A percentile compares a stretch with the other conserved stretches of the same genome.
Conservation (phyloP, 2,329 filamentous ascomycete species). For the Alternaria incomplexa region DNA sequence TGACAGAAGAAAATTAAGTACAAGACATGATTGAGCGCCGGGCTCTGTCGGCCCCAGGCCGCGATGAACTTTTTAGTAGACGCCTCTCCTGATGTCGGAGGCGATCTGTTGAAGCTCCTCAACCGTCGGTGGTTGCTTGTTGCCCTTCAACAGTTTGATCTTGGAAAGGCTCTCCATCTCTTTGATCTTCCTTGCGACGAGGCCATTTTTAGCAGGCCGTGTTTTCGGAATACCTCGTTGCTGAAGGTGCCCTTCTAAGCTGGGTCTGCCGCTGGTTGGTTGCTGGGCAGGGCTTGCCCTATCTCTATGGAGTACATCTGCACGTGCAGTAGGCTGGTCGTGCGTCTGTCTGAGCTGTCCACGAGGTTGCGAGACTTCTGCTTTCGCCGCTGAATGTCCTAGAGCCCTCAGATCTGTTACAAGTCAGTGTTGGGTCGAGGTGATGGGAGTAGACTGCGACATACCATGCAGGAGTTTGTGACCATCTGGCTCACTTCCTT, state of each 20-base stretch:
- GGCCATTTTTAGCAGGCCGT: neutral
- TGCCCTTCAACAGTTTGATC: neutral
- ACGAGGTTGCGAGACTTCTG: neutral
- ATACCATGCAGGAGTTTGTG: conserved; percentile 27
- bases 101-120: conserved; percentile 32
- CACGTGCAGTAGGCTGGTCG: neutral
- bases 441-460: neutral
- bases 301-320: neutral
- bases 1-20: neutral
- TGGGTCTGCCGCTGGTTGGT: neutral
- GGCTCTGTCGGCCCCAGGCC: neutral
- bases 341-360: neutral
- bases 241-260: neutral
- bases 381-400: neutral
- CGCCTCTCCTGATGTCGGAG: conserved; percentile 26
- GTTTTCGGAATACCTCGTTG: neutral
- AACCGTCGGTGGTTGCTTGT: conserved; percentile 22
- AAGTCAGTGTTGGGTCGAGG: neutral
- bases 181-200: conserved; percentile 1
- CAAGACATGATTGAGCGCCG: neutral
- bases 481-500: conserved; percentile 31
- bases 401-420: conserved; percentile 24
- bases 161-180: conserved; percentile 4
- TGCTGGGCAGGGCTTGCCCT: neutral
- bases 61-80: conserved; percentile 9